Base-by-base conservation (phyloP, 345 rosid species). In the Stellera chamaejasme region DNA sequence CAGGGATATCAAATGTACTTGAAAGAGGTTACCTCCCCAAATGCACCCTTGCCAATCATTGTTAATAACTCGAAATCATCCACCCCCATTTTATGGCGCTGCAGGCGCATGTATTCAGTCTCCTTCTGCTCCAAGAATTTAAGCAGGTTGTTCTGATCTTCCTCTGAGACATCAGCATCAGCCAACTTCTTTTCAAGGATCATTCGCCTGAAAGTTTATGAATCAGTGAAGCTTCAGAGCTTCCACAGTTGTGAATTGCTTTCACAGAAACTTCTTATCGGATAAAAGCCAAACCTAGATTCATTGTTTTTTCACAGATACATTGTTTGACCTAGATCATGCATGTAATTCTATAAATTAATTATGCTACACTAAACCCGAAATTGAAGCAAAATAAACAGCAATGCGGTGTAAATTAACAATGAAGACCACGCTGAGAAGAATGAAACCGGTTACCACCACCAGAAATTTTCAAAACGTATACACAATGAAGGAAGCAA, bases 91-190 rank as follows among this genome's bases (percentile, higher is more conserved):
- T 89, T 93, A 79, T 87, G 97, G 55, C 97, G 76, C 63, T 89
- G 96, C 68, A 87, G 88, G 48, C 99, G 90, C 97, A 93, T 93
- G 58, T 87, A 93, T 72, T 90, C 97, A 25, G 96, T 93, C 70
- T 93, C 99, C 61, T 90, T 93, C 75, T 82, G 75, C 87, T 93
- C 99, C 70, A 87, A 69, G 71, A 77, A 93, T 67, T 93, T 93
- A 12, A 90, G 83, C 45, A 93, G 76, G 75, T 90, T 93, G 55
- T 69, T 81, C 69, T 87, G 97, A 79, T 93, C 99, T 76, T 93
- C 96, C 78, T 90, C 87, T 1, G 99, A 89, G 28, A 83, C 96
- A 60, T 93, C 96, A 64, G 97, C 99, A 72, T 93, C 96, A 5
- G 92, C 97, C 55, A 93, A 70, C 78, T 93, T 90, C 81, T 77